phyloP scores from a whole-genome alignment of 352 stramenopile species.

The Phytopythium delawarense region DNA sequence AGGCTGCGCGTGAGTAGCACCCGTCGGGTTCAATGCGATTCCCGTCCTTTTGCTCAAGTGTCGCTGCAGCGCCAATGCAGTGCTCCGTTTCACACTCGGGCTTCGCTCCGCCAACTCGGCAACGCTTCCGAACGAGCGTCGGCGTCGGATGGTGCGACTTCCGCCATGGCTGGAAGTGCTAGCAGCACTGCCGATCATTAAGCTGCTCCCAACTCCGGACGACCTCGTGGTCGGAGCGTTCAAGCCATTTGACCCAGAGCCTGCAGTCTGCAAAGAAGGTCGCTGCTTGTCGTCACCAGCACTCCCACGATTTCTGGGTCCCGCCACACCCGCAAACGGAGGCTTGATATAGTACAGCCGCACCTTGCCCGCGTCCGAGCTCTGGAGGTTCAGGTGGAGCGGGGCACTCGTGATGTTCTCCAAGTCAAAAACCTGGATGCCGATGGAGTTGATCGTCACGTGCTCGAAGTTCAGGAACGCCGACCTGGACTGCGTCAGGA shows the following conservation, averaged over 20 bases:
- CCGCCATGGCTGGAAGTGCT: conserved; percentile 5
- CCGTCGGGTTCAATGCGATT: neutral
- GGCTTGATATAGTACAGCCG: conserved; percentile 69
- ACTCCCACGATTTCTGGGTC: neutral
- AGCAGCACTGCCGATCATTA: neutral
- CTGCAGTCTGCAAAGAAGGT: neutral
- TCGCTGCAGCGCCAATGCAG: conserved; percentile 39
- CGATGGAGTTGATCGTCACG: conserved; percentile 77
- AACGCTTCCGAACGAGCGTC: conserved; percentile 70
- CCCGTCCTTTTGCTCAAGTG: conserved; percentile 54
- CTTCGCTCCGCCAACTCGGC: conserved; percentile 43
- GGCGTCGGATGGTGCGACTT: conserved; percentile 47
- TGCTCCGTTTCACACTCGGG: conserved; percentile 33
- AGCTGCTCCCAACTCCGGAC: conserved; percentile 1
- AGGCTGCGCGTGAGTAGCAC: neutral
- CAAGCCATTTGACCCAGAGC: neutral
- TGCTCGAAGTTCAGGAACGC: conserved; percentile 89
- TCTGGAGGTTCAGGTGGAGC: conserved; percentile 76
- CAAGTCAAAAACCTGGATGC: conserved; percentile 86
- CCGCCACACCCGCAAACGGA: conserved; percentile 16
- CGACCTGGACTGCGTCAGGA: conserved; percentile 78
- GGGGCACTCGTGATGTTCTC: conserved; percentile 87
- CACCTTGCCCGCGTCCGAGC: conserved; percentile 65
- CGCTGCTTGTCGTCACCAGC: conserved; percentile 10
- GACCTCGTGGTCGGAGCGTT: neutral